phyloP scores from a whole-genome alignment of 495 filamentous ascomycete species.

The Aspergillus coremiiformis region DNA sequence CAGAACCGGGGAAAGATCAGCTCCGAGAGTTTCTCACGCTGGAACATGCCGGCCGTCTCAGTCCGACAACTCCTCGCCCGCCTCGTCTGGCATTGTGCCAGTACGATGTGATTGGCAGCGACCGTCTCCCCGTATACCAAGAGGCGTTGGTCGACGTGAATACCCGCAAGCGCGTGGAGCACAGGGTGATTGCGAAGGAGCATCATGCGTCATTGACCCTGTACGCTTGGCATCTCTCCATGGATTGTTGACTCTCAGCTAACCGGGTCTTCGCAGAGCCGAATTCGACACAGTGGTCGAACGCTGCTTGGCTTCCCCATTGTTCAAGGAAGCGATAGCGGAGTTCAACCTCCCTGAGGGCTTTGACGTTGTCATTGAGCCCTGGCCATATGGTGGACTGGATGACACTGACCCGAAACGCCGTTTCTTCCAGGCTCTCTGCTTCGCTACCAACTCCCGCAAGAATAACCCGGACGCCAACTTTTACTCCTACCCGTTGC shows the following conservation, averaged over 20 bases:
- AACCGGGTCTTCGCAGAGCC: conserved; percentile 28
- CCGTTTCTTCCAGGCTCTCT: conserved; percentile 47
- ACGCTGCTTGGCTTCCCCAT: conserved; percentile 49
- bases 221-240: conserved; percentile 25
- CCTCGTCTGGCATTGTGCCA: conserved; percentile 54
- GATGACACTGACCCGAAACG: conserved; percentile 48
- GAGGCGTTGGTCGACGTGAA: conserved; percentile 58
- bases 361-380: conserved; percentile 59
- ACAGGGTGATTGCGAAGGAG: conserved; percentile 48
- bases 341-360: conserved; percentile 57
- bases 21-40: conserved; percentile 42
- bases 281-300: conserved; percentile 60
- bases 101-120: conserved; percentile 56
- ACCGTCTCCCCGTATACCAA: conserved; percentile 50
- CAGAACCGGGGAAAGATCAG: conserved; percentile 45
- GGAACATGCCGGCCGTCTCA: conserved; percentile 43
- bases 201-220: conserved; percentile 55
- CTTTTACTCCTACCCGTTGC: conserved; percentile 74
- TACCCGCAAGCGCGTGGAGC: conserved; percentile 37
- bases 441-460: conserved; percentile 39
- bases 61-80: conserved; percentile 42
- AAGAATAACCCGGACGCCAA: conserved; percentile 47
- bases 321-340: conserved; percentile 53
- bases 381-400: conserved; percentile 62
- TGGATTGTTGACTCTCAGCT: conserved; percentile 1